phyloP scores from a whole-genome alignment of 306 rosid species.

The Prunus campanulata region DNA sequence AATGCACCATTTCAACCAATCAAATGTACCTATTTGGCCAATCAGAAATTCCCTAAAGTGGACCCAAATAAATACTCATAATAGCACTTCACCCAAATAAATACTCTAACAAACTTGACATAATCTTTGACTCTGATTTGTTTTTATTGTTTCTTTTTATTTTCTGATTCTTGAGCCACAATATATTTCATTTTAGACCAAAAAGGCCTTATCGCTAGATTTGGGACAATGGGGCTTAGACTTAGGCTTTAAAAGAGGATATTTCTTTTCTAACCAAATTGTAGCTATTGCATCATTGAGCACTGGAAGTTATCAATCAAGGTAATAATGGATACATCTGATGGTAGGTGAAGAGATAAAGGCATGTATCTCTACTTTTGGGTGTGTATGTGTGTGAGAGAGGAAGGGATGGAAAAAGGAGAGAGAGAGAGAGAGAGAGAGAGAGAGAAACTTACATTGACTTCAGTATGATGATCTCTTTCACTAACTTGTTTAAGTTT shows the following conservation, averaged over 20 bases:
- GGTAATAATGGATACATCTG: neutral
- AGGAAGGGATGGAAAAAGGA: neutral
- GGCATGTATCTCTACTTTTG: neutral
- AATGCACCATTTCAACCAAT: neutral
- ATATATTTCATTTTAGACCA: no score
- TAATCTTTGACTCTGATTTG: no score
- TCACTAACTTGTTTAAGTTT: constrained; percentile 94
- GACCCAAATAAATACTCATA: neutral
- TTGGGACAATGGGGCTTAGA: neutral
- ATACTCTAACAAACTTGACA: no score
- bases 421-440: neutral
- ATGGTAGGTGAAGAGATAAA: neutral
- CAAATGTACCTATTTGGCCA: neutral
- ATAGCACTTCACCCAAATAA: no score
- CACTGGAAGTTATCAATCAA: neutral
- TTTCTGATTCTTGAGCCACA: no score
- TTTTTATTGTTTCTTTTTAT: no score
- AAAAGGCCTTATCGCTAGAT: no score
- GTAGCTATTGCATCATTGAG: neutral
- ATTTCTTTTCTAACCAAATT: no score
- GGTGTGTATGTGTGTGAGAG: neutral
- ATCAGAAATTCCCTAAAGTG: neutral
- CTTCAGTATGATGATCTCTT: constrained; percentile 68
- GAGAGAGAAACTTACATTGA: constrained; percentile 50
- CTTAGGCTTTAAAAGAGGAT: neutral